phyloP scores from a whole-genome alignment of 768 basidiomycete species.

The Filobasidium wieringae region DNA sequence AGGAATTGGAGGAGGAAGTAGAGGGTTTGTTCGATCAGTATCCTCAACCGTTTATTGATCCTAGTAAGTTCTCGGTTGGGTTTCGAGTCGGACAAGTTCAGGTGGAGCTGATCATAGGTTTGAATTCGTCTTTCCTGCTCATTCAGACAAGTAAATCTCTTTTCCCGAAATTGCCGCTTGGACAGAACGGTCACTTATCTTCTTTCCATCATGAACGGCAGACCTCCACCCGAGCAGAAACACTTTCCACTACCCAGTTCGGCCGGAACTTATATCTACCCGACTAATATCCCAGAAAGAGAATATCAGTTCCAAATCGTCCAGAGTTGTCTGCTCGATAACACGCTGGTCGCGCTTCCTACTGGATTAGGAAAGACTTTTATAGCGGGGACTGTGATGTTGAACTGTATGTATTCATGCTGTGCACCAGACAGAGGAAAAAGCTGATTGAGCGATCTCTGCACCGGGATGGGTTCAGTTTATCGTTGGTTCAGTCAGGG shows the following conservation, averaged over 20 bases:
- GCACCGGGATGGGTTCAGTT: slow-evolving; percentile 41
- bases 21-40: slow-evolving; percentile 69
- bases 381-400: slow-evolving; percentile 91
- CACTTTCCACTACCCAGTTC: slow-evolving; percentile 29
- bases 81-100: not conserved
- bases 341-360: slow-evolving; percentile 84
- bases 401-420: slow-evolving; percentile 70
- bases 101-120: not conserved
- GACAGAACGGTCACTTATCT: too few species aligned
- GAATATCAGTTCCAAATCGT: slow-evolving; percentile 94
- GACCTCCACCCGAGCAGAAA: slow-evolving; percentile 24
- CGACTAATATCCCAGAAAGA: slow-evolving; percentile 72
- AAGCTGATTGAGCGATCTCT: not conserved
- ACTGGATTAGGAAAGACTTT: slow-evolving; percentile 98
- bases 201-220: too few species aligned
- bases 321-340: slow-evolving; percentile 70
- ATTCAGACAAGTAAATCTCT: not conserved
- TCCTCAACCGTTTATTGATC: slow-evolving; percentile 59
- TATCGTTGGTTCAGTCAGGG: slow-evolving; percentile 59
- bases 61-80: slow-evolving; percentile 45
- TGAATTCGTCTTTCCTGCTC: not conserved
- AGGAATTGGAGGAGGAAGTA: slow-evolving; percentile 34
- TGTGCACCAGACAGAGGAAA: not conserved
- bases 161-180: not conserved
- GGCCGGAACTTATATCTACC: slow-evolving; percentile 73